Evolutionary conservation across 306 rosid genomes (phyloP), one percentile per base, ranked within the genome.

Genomic region (Hippophae rhamnoides): DNA sequence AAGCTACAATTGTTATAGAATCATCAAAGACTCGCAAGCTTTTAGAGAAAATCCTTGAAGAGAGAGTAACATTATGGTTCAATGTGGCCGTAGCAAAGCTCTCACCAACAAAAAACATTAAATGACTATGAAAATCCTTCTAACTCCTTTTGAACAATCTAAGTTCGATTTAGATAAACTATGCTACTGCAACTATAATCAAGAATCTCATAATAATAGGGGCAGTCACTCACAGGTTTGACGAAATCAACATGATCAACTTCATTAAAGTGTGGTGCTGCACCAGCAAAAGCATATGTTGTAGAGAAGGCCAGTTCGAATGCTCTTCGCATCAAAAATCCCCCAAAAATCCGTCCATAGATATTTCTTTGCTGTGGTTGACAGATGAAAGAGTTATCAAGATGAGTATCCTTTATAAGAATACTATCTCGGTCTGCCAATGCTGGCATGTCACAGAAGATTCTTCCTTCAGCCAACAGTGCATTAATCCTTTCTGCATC

Each of bases 301-400:
- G 97, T 89, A 65, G 95, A 63, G 73, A 85, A 85, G 70, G 94
- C 86, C 58, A 89, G 82, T 77, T 89, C 97, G 74, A 85, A 81
- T 1, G 97, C 97, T 78, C 97, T 85, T 62, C 90, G 69, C 95
- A 89, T 89, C 68, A 89, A 68, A 72, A 89, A 89, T 6, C 96
- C 95, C 26, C 96, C 94, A 57, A 89, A 89, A 65, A 89, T 89
- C 23, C 97, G 84, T 18, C 97, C 97, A 44, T 85, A 84, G 78
- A 79, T 79, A 68, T 89, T 89, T 79, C 94, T 83, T 64, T 85
- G 89, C 70, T 89, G 97, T 48, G 97, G 97, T 66, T 89, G 97
- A 80, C 97, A 89, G 69, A 85, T 75, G 49, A 89, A 89, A 53
- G 95, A 77, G 79, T 89, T 89, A 47, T 83, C 74, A 26, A 89